These are phyloP conservation scores for Macrophomina tecta DNA, from an alignment of 2,329 filamentous ascomycete genomes.

Conservation along the genomic window DNA sequence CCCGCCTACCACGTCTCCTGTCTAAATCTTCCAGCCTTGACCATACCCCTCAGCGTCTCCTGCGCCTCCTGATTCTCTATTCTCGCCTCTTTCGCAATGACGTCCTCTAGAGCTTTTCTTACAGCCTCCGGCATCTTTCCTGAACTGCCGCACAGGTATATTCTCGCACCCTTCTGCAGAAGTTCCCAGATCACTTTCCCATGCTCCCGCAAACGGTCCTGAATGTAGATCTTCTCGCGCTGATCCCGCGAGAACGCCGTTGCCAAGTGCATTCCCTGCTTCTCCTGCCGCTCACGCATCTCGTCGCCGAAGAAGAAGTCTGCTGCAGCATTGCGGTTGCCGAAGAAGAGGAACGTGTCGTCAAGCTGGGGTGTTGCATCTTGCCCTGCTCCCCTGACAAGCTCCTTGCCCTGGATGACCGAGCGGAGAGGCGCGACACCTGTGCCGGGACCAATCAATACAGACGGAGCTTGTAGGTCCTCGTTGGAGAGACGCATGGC, in stretches of 20 bases:
- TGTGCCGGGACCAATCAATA: conserved; percentile 85
- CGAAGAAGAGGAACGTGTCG: conserved; percentile 73
- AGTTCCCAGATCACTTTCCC: conserved; percentile 60
- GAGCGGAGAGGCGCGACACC: conserved; percentile 85
- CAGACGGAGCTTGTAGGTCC: conserved; percentile 63
- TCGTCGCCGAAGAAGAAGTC: conserved; percentile 86
- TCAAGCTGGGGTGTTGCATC: conserved; percentile 33
- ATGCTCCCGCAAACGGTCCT: conserved; percentile 64
- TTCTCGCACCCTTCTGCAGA: conserved; percentile 57
- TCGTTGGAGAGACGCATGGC: conserved; percentile 36
- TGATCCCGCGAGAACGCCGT: conserved; percentile 74
- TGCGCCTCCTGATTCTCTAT: conserved; percentile 60
- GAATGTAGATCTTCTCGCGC: conserved; percentile 69
- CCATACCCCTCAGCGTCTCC: conserved; percentile 61
- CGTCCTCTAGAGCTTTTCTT: conserved; percentile 68
- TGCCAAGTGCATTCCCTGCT: conserved; percentile 58
- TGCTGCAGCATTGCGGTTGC: conserved; percentile 73
- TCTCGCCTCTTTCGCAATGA: conserved; percentile 54
- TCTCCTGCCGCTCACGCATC: conserved; percentile 45
- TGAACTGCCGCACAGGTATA: conserved; percentile 66
- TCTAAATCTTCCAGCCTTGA: conserved; percentile 67
- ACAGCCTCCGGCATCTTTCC: conserved; percentile 76
- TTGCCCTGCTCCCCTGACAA: conserved; percentile 49
- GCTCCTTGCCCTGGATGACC: conserved; percentile 69
- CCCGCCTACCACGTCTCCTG: conserved; percentile 70